phyloP scores from a whole-genome alignment of 2,329 filamentous ascomycete genomes.

The Hypoxylon sp. region DNA sequence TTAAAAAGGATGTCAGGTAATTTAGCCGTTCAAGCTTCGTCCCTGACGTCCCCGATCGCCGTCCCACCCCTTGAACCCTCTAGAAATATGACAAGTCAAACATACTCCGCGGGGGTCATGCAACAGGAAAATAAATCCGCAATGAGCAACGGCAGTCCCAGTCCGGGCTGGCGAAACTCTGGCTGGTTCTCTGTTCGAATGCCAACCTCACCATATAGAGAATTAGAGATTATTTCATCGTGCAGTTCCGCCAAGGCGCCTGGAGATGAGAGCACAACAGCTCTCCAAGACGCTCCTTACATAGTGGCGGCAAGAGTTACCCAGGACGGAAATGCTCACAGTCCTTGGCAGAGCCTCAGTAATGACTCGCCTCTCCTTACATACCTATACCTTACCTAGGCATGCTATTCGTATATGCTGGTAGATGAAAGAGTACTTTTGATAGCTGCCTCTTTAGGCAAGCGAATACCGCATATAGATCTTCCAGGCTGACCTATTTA shows the following conservation, averaged over 20 bases:
- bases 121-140: conserved; percentile 12
- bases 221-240: conserved; percentile 11
- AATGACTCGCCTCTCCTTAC: conserved; percentile 10
- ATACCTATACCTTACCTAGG: too few species aligned
- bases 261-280: conserved; percentile 18
- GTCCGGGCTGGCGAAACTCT: conserved; percentile 6
- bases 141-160: conserved; percentile 9
- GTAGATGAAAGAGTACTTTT: conserved; percentile 23
- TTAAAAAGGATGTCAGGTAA: conserved; percentile 17
- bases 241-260: conserved; percentile 26
- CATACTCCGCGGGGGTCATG: conserved; percentile 5
- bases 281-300: conserved; percentile 14
- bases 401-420: conserved; percentile 35
- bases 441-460: conserved; percentile 43
- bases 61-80: conserved; percentile 6
- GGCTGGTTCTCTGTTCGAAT: background rate
- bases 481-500: conserved; percentile 25
- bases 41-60: conserved; percentile 8
- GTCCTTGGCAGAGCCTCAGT: conserved; percentile 36
- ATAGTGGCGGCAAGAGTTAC: conserved; percentile 15
- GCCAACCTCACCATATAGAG: conserved; percentile 5
- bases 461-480: conserved; percentile 29
- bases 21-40: conserved; percentile 33
- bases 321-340: conserved; percentile 24
- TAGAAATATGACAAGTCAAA: conserved; percentile 28